phyloP scores from a whole-genome alignment of 2,329 filamentous ascomycete species.

The Beauveria medogensis region DNA sequence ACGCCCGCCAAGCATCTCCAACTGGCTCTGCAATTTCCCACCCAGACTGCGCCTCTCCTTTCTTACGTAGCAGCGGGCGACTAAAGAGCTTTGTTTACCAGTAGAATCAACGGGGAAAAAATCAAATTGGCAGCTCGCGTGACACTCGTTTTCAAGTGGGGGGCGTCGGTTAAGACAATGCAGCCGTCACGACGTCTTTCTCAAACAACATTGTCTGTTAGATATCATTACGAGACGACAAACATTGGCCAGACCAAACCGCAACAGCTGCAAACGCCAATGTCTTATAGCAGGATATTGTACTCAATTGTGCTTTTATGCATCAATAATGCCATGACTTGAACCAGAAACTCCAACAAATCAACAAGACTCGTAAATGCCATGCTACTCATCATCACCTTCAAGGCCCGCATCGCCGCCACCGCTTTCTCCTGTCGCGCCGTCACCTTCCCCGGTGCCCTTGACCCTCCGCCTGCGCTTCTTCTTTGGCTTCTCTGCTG shows the following conservation, averaged over 20 bases:
- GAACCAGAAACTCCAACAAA: neutral
- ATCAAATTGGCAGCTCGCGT: neutral
- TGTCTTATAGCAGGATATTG: neutral
- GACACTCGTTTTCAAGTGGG: neutral
- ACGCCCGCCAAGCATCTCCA: neutral
- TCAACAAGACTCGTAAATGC: neutral
- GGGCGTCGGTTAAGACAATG: neutral
- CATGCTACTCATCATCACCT: conserved; percentile 18
- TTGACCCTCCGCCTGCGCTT: conserved; percentile 31
- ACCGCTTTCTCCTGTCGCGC: conserved; percentile 21
- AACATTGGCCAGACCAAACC: neutral
- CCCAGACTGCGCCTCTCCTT: neutral
- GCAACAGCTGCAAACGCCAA: neutral
- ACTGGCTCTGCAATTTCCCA: conserved; percentile 2
- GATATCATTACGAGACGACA: no score
- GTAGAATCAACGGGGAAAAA: neutral
- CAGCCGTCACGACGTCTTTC: neutral
- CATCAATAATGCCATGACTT: neutral
- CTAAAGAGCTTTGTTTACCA: neutral
- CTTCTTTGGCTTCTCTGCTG: conserved; percentile 23
- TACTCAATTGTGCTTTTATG: neutral
- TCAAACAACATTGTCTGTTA: neutral
- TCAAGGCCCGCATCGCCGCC: conserved; percentile 19
- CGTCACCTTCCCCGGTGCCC: conserved; percentile 16
- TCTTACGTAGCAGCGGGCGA: neutral